Conservation (phyloP, 805 yeast species). For the Wickerhamiella parazyma region DNA sequence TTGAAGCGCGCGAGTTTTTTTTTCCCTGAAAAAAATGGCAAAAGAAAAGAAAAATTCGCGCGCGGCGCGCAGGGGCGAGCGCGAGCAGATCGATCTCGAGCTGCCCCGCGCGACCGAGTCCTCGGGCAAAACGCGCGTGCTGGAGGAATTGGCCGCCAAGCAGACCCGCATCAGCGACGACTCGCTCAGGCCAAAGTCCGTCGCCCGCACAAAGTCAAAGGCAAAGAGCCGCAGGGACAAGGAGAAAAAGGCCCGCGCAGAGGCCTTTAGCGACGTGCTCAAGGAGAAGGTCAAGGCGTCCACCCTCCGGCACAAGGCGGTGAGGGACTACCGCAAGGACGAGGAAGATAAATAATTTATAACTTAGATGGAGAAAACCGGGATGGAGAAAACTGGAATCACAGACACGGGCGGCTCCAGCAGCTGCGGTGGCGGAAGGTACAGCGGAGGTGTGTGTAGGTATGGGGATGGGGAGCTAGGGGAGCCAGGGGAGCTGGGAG, state of each 20-base stretch:
- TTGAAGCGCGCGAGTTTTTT: not conserved
- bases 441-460: not conserved
- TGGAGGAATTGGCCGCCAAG: constrained; percentile 15
- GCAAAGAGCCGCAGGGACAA: constrained; percentile 15
- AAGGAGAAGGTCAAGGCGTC: constrained; percentile 22
- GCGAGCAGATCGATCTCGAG: constrained; percentile 8
- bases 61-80: constrained; percentile 17
- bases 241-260: constrained; percentile 15
- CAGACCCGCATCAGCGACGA: constrained; percentile 8
- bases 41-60: constrained; percentile 13
- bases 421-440: not conserved
- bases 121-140: constrained; percentile 13
- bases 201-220: constrained; percentile 8
- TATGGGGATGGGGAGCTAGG: not conserved
- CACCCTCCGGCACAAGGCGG: constrained; percentile 18
- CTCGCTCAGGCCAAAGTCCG: constrained; percentile 3
- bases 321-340: constrained; percentile 17
- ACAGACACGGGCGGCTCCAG: constrained; percentile 7
- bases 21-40: constrained; percentile 1
- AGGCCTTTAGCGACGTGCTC: constrained; percentile 19
- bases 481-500: not conserved
- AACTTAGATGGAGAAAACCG: not conserved
- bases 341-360: not conserved
- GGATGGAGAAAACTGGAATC: not conserved
- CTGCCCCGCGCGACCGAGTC: not conserved